phyloP scores from a whole-genome alignment of 1,139 yeast species.

The Blastobotrys petasosporus region DNA sequence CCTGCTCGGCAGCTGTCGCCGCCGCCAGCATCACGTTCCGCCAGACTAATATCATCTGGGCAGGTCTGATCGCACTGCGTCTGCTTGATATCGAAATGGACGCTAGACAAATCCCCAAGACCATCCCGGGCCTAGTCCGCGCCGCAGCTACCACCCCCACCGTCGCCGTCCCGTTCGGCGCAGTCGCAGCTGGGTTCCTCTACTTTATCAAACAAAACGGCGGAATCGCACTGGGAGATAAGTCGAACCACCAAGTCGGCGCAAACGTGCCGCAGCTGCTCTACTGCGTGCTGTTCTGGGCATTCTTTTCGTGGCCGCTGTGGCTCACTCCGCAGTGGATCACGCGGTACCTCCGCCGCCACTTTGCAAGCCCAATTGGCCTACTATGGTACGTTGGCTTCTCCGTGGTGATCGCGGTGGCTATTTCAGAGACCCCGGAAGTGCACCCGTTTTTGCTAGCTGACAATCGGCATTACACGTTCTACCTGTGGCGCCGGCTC shows the following conservation, averaged over 20 bases:
- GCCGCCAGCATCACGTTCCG: conserved; percentile 52
- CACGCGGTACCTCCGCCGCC: conserved; percentile 29
- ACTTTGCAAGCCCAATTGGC: conserved; percentile 25
- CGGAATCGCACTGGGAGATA: conserved; percentile 83
- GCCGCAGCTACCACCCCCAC: background rate
- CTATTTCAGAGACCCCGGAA: conserved; percentile 57
- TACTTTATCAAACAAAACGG: conserved; percentile 58
- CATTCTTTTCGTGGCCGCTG: conserved; percentile 58
- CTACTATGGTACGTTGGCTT: conserved; percentile 21
- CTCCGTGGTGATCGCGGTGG: conserved; percentile 39
- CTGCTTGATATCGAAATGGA: conserved; percentile 10
- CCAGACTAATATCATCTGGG: conserved; percentile 91
- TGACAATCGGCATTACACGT: conserved; percentile 90
- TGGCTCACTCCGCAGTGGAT: conserved; percentile 24
- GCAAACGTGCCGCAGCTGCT: conserved; percentile 75
- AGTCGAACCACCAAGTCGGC: conserved; percentile 69
- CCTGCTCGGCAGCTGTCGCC: conserved; percentile 23
- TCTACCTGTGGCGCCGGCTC: conserved; percentile 69
- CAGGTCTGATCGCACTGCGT: conserved; percentile 45
- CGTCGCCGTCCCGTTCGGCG: conserved; percentile 43
- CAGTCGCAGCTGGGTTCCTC: conserved; percentile 49
- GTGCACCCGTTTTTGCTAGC: conserved; percentile 89
- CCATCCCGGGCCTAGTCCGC: background rate
- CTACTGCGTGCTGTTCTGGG: conserved; percentile 63
- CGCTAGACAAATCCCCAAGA: conserved; percentile 3